A percentile compares a stretch with the other conserved stretches of the same genome.
phyloP scores from a whole-genome alignment of 805 yeast species.

The Candida succiphila region DNA sequence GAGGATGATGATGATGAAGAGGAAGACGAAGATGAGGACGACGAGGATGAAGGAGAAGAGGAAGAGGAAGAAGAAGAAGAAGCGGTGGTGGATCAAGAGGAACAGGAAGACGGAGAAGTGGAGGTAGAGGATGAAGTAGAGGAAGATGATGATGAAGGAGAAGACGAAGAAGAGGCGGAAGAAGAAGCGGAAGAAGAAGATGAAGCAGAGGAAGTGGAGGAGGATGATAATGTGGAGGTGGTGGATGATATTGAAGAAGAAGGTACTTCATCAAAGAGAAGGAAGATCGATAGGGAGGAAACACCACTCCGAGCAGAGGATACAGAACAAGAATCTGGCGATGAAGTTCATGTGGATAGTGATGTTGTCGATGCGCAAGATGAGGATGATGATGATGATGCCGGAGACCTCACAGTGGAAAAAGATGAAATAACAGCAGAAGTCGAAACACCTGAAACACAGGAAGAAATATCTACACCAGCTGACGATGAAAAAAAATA shows the following conservation, averaged over 20 bases:
- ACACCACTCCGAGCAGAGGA: constrained; percentile 7
- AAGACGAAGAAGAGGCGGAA: constrained; percentile 14
- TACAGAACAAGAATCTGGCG: constrained; percentile 5
- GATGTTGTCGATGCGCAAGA: not conserved
- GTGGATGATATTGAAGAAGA: too few species aligned
- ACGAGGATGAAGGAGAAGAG: constrained; percentile 38
- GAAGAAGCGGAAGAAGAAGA: constrained; percentile 11
- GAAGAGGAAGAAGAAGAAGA: constrained; percentile 27
- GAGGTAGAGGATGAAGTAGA: constrained; percentile 15
- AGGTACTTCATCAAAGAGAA: constrained; percentile 1
- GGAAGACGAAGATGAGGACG: constrained; percentile 46
- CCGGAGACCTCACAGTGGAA: constrained; percentile 1
- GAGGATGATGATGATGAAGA: constrained; percentile 54
- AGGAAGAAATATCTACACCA: constrained; percentile 1
- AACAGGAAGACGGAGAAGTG: constrained; percentile 7
- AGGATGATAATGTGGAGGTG: constrained; percentile 4
- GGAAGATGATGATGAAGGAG: constrained; percentile 14
- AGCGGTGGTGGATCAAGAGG: constrained; percentile 16
- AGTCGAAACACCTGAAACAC: not conserved
- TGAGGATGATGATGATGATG: not conserved
- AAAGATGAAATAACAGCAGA: constrained; percentile 1
- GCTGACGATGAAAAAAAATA: constrained; percentile 1
- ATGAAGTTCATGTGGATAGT: not conserved
- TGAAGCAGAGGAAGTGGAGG: constrained; percentile 6
- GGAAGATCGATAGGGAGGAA: constrained; percentile 3